A percentile compares a stretch with the other conserved stretches of the same genome.
Conservation (phyloP, 768 basidiomycete genomes). For the Psilocybe cubensis region DNA sequence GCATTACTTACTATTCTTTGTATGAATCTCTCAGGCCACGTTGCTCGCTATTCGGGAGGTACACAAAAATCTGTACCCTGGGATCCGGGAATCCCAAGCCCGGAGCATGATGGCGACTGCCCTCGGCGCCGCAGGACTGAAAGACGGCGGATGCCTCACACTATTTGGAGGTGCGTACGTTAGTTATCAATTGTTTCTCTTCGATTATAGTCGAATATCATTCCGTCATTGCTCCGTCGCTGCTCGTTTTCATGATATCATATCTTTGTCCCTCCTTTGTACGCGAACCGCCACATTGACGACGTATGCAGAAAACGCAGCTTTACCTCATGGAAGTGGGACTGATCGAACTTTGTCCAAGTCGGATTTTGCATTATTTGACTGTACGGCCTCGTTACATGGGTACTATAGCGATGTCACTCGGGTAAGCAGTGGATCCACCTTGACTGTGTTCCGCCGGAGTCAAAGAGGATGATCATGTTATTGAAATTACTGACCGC, state of each 20-base stretch:
- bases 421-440: constrained; percentile 48
- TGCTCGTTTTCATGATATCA: background rate
- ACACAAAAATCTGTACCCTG: constrained; percentile 60
- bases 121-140: constrained; percentile 60
- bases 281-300: background rate
- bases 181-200: constrained; percentile 1
- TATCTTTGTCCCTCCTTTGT: background rate
- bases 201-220: constrained; percentile 1
- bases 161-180: constrained; percentile 73
- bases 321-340: constrained; percentile 82
- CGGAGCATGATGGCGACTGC: constrained; percentile 58
- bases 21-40: constrained; percentile 58
- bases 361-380: constrained; percentile 74
- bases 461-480: background rate
- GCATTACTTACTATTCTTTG: constrained; percentile 8
- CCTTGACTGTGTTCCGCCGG: background rate
- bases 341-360: constrained; percentile 61
- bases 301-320: constrained; percentile 69
- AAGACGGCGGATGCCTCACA: constrained; percentile 61
- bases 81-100: constrained; percentile 79
- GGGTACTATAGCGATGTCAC: constrained; percentile 84
- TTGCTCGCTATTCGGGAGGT: constrained; percentile 73
- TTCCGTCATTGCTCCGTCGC: background rate
- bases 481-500: background rate
- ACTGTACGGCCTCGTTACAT: constrained; percentile 70